phyloP scores from a whole-genome alignment of 2,329 filamentous ascomycete genomes.

The Fusarium austroafricanum region DNA sequence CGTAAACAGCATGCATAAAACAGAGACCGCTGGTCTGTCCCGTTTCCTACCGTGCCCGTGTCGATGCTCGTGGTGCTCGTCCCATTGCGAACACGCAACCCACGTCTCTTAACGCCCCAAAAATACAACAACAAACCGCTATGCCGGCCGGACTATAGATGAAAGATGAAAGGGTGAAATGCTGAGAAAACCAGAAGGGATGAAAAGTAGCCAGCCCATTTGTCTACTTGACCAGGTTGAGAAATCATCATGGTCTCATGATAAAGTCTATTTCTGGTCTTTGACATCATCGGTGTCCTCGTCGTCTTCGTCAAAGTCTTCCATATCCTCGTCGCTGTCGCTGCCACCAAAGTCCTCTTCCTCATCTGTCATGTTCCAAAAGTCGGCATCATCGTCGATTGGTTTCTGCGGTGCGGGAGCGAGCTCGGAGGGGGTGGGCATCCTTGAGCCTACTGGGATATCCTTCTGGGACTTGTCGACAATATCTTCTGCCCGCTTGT shows the following conservation, averaged over 20 bases:
- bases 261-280: slow-evolving; percentile 39
- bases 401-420: slow-evolving; percentile 69
- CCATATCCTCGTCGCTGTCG: slow-evolving; percentile 73
- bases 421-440: slow-evolving; percentile 80
- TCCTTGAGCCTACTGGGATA: slow-evolving; percentile 81
- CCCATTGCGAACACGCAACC: slow-evolving; percentile 22
- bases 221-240: not conserved
- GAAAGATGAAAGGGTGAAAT: slow-evolving; percentile 30
- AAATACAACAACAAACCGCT: slow-evolving; percentile 36
- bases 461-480: slow-evolving; percentile 81
- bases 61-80: slow-evolving; percentile 9
- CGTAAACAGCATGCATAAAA: slow-evolving; percentile 29
- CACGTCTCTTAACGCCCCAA: slow-evolving; percentile 37
- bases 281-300: slow-evolving; percentile 65
- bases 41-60: slow-evolving; percentile 27
- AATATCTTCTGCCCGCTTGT: slow-evolving; percentile 73
- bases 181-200: not conserved
- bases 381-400: slow-evolving; percentile 78
- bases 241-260: not conserved
- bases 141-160: slow-evolving; percentile 35
- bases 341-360: slow-evolving; percentile 83
- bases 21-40: slow-evolving; percentile 18
- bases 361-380: slow-evolving; percentile 82
- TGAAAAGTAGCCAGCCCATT: not conserved
- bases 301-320: slow-evolving; percentile 69